Conservation (phyloP, 2,329 filamentous ascomycete species). For the Cladosporium sp. region DNA sequence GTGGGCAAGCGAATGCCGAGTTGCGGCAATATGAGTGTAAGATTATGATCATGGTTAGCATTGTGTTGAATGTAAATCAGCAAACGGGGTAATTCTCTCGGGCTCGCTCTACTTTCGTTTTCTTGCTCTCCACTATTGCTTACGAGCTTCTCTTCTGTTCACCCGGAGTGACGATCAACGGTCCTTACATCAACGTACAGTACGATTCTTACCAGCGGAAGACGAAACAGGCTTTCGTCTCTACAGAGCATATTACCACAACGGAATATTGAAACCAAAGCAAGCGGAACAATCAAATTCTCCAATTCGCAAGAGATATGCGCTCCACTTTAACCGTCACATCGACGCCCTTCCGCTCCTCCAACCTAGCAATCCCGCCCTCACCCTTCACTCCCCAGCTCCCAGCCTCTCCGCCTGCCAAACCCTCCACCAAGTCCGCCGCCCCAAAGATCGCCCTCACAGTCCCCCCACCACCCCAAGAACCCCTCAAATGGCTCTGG, state of each 20-base stretch:
- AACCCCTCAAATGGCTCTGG: conserved; percentile 48
- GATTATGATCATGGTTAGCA: conserved; percentile 15
- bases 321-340: conserved; percentile 31
- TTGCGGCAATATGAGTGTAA: conserved; percentile 7
- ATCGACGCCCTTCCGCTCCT: conserved; percentile 40
- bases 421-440: conserved; percentile 6
- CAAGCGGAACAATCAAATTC: background rate
- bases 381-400: conserved; percentile 35
- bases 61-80: conserved; percentile 1
- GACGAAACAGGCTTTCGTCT: conserved; percentile 2
- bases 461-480: conserved; percentile 23
- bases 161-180: conserved; percentile 1
- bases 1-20: conserved; percentile 1
- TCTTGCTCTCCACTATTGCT: background rate
- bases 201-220: background rate
- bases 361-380: conserved; percentile 40
- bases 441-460: background rate
- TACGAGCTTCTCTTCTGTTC: background rate
- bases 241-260: background rate
- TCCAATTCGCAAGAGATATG: conserved; percentile 16
- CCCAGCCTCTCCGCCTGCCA: conserved; percentile 19
- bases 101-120: background rate
- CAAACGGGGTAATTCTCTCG: no score
- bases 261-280: background rate
- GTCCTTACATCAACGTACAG: background rate